Evolutionary conservation across 768 basidiomycete genomes (phyloP).

Genomic region (Saitozyma sp.): DNA sequence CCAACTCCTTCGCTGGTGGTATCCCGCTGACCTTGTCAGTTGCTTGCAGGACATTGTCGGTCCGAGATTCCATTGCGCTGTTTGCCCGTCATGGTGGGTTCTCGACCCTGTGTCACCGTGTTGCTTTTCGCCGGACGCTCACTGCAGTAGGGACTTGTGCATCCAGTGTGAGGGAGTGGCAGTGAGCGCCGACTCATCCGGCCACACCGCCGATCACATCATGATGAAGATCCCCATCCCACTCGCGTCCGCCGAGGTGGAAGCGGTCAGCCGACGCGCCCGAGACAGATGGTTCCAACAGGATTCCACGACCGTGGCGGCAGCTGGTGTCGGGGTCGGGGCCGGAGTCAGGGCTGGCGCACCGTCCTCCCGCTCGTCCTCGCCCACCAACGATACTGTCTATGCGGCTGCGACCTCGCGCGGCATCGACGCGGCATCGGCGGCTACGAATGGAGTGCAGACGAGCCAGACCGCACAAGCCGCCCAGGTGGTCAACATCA

Average conservation of each 20-base stretch:
- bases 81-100: slow-evolving; percentile 64
- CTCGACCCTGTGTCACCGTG: too few species aligned
- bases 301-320: slow-evolving; percentile 64
- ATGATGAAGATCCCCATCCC: slow-evolving; percentile 96
- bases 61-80: slow-evolving; percentile 87
- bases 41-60: slow-evolving; percentile 88
- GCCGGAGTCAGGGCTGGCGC: slow-evolving; percentile 48
- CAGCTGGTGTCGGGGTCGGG: too few species aligned
- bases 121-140: background rate
- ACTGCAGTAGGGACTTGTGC: slow-evolving; percentile 47
- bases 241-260: slow-evolving; percentile 69
- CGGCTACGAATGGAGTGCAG: background rate
- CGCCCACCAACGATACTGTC: slow-evolving; percentile 67
- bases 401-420: slow-evolving; percentile 54
- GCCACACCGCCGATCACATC: slow-evolving; percentile 63
- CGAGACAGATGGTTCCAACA: slow-evolving; percentile 72
- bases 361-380: slow-evolving; percentile 57
- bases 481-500: background rate
- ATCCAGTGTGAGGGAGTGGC: slow-evolving; percentile 47
- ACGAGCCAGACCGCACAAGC: too few species aligned
- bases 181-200: slow-evolving; percentile 20
- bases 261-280: slow-evolving; percentile 72
- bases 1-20: background rate
- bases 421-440: background rate
- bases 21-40: slow-evolving; percentile 54